These are phyloP conservation scores for Solanum piurae DNA, from an alignment of 257 asterid genomes.

Conservation along the genomic window DNA sequence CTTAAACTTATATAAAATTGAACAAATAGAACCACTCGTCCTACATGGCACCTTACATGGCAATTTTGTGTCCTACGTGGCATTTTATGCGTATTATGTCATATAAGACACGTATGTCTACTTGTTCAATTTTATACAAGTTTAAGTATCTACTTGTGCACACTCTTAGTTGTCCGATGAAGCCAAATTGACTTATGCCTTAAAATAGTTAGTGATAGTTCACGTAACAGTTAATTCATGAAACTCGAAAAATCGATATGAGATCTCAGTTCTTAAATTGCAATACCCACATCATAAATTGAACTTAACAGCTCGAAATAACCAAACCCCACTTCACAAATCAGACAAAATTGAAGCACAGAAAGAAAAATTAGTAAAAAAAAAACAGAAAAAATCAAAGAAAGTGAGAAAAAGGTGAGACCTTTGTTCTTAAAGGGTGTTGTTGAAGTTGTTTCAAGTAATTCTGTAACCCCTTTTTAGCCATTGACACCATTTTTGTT, in stretches of 20 bases:
- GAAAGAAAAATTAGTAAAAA: neutral
- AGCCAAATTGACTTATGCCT: no score
- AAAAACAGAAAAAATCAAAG: neutral
- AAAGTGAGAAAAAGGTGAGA: constrained; percentile 5
- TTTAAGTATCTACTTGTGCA: no score
- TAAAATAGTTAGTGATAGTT: neutral
- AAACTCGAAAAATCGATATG: neutral
- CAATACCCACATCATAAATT: neutral
- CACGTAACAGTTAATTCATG: no score
- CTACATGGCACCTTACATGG: no score
- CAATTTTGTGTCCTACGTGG: no score
- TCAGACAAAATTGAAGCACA: neutral
- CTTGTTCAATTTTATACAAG: no score
- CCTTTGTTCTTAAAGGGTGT: constrained; percentile 90
- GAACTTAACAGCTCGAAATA: neutral
- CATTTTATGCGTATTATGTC: no score
- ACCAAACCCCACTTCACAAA: neutral
- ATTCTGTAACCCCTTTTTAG: constrained; percentile 60
- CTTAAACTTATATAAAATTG: no score
- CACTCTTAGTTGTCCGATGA: no score
- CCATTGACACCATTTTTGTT: constrained; percentile 53
- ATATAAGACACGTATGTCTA: no score
- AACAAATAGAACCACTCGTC: no score
- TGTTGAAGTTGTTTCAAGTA: constrained; percentile 68
- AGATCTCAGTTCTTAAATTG: neutral